Conservation (phyloP, 441 rosid species). For the Arabidopsis lyrata region DNA sequence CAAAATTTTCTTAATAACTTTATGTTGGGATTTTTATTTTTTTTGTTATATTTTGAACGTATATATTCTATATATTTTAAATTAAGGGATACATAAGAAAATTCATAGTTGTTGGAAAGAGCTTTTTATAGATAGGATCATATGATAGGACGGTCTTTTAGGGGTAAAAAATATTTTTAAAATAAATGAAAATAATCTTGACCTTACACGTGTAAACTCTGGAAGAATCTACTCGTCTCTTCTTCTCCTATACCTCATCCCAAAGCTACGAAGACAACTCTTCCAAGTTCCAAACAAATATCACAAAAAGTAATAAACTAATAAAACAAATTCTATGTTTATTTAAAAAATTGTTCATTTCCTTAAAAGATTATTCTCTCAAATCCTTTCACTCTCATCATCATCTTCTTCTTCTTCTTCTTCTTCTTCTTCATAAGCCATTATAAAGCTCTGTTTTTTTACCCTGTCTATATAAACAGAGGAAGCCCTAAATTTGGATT, state of each 20-base stretch:
- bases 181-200: background rate
- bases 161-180: background rate
- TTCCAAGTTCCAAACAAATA: slow-evolving; percentile 6
- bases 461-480: slow-evolving; percentile 20
- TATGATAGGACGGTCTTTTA: slow-evolving; percentile 31
- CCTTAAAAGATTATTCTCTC: slow-evolving; percentile 5
- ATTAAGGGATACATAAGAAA: background rate
- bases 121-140: slow-evolving; percentile 27
- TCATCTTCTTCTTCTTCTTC: background rate
- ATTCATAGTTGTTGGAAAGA: background rate
- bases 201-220: slow-evolving; percentile 33
- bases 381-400: slow-evolving; percentile 3
- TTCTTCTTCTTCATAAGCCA: slow-evolving; percentile 10
- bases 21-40: too few species aligned
- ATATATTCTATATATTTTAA: too few species aligned
- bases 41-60: too few species aligned
- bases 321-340: background rate
- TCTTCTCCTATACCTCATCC: slow-evolving; percentile 11
- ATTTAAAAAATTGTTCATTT: background rate
- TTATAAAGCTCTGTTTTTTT: slow-evolving; percentile 36
- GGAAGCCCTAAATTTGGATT: slow-evolving; percentile 37
- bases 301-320: background rate
- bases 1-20: too few species aligned
- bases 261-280: slow-evolving; percentile 29
- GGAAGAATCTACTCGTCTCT: slow-evolving; percentile 33